These are phyloP conservation scores for Allium fistulosum DNA, from an alignment of 106 monocot species.

Conservation along the genomic window DNA sequence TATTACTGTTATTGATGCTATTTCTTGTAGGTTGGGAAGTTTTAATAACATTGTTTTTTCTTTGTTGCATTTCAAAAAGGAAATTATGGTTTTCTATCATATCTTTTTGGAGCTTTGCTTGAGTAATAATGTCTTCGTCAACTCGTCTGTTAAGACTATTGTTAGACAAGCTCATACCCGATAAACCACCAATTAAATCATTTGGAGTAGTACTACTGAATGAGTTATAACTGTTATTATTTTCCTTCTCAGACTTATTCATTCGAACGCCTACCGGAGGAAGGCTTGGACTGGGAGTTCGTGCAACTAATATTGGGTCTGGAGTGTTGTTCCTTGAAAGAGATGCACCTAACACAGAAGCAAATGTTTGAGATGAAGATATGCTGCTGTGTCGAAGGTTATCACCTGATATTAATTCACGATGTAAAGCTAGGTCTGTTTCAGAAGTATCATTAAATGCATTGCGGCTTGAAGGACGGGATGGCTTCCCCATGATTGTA, in stretches of 20 bases:
- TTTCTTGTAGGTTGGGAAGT: no score
- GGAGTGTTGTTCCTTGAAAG: constrained; percentile 64
- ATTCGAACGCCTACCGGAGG: constrained; percentile 74
- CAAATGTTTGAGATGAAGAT: constrained; percentile 52
- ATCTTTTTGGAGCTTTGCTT: constrained; percentile 39
- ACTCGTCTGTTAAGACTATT: neutral
- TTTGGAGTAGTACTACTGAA: constrained; percentile 32
- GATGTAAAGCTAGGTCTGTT: constrained; percentile 11
- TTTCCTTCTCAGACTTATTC: constrained; percentile 35
- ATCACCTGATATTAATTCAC: constrained; percentile 23
- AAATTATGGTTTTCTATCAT: constrained; percentile 37
- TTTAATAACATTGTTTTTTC: constrained; percentile 16
- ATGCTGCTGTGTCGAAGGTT: constrained; percentile 27
- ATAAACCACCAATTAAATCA: constrained; percentile 58
- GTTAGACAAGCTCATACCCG: constrained; percentile 53
- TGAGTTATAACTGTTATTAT: constrained; percentile 24
- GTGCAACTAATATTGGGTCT: constrained; percentile 58
- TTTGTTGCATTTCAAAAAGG: constrained; percentile 24
- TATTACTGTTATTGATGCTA: neutral
- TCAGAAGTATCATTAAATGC: constrained; percentile 23
- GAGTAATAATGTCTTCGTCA: constrained; percentile 23
- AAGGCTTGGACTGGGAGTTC: constrained; percentile 78
- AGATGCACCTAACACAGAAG: constrained; percentile 65
- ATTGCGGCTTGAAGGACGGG: constrained; percentile 49
- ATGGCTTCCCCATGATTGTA: constrained; percentile 30